Percentiles rank a stretch among this genome's conserved stretches.
phyloP scores from a whole-genome alignment of 768 basidiomycete genomes.

The Psilocybe cyanescens region DNA sequence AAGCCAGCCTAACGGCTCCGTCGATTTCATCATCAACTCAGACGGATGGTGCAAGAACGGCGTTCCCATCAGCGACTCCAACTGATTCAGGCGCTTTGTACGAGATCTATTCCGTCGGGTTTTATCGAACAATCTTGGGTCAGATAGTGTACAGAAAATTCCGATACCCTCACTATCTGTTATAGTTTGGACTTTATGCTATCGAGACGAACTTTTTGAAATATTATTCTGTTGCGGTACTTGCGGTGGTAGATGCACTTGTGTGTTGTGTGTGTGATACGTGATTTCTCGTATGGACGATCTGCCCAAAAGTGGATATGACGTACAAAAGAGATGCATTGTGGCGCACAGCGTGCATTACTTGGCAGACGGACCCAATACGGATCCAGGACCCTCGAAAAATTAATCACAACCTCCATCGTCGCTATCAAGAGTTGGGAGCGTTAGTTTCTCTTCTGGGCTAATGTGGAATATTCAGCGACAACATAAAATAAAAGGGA shows the following conservation, averaged over 20 bases:
- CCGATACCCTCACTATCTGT: neutral
- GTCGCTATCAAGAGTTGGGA: too few species aligned
- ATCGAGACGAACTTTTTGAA: neutral
- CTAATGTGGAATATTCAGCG: too few species aligned
- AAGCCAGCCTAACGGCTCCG: constrained; percentile 40
- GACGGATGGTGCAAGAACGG: constrained; percentile 45
- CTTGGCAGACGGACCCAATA: neutral
- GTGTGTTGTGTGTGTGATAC: neutral
- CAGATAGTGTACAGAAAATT: neutral
- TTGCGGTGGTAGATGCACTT: neutral
- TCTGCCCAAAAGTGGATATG: neutral
- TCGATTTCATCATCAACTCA: constrained; percentile 44
- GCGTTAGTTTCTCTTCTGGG: too few species aligned
- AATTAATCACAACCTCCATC: neutral
- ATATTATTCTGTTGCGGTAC: neutral
- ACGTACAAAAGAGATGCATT: neutral
- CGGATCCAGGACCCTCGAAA: neutral
- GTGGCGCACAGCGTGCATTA: neutral
- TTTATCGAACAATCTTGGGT: neutral
- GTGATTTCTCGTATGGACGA: neutral
- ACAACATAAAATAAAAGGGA: too few species aligned
- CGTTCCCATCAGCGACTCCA: constrained; percentile 1
- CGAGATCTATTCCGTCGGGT: neutral
- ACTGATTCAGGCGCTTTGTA: neutral
- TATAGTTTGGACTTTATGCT: neutral